Evolutionary conservation across 306 rosid species (phyloP).

Genomic region (Abrus pulchellus): DNA sequence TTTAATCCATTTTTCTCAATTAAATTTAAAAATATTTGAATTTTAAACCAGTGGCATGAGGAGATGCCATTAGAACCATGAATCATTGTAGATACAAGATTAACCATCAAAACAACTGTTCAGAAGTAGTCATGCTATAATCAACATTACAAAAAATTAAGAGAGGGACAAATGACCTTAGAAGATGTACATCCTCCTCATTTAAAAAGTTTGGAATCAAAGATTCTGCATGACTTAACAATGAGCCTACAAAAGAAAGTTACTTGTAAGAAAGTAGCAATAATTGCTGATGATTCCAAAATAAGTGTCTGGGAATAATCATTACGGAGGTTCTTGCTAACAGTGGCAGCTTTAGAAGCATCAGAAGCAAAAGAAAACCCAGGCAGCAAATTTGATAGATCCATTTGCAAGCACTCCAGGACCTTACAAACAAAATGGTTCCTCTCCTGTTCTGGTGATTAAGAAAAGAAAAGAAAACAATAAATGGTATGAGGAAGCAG

Average conservation of each 20-base stretch:
- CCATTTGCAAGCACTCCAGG: slow-evolving; percentile 84
- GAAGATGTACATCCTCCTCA: slow-evolving; percentile 87
- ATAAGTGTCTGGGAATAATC: slow-evolving; percentile 38
- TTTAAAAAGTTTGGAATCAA: slow-evolving; percentile 83
- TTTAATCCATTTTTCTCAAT: slow-evolving; percentile 16
- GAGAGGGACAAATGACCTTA: slow-evolving; percentile 66
- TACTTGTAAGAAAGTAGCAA: slow-evolving; percentile 49
- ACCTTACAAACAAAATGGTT: slow-evolving; percentile 83
- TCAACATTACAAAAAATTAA: slow-evolving; percentile 27
- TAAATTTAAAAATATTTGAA: slow-evolving; percentile 17
- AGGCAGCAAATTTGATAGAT: slow-evolving; percentile 68
- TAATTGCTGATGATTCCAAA: slow-evolving; percentile 31
- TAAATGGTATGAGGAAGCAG: slow-evolving; percentile 41
- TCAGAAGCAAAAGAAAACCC: slow-evolving; percentile 75
- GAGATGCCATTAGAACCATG: slow-evolving; percentile 15
- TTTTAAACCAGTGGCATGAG: slow-evolving; percentile 36
- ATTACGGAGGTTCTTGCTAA: slow-evolving; percentile 86
- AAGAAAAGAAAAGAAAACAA: slow-evolving; percentile 28
- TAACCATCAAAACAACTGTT: slow-evolving; percentile 20
- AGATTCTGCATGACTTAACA: slow-evolving; percentile 94
- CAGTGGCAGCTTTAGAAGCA: slow-evolving; percentile 66
- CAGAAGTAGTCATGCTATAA: slow-evolving; percentile 40
- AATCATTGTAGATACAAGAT: slow-evolving; percentile 23
- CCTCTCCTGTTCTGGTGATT: slow-evolving; percentile 89
- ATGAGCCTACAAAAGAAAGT: slow-evolving; percentile 74